phyloP scores from a whole-genome alignment of 495 filamentous ascomycete genomes.

The Penicillium canariense region DNA sequence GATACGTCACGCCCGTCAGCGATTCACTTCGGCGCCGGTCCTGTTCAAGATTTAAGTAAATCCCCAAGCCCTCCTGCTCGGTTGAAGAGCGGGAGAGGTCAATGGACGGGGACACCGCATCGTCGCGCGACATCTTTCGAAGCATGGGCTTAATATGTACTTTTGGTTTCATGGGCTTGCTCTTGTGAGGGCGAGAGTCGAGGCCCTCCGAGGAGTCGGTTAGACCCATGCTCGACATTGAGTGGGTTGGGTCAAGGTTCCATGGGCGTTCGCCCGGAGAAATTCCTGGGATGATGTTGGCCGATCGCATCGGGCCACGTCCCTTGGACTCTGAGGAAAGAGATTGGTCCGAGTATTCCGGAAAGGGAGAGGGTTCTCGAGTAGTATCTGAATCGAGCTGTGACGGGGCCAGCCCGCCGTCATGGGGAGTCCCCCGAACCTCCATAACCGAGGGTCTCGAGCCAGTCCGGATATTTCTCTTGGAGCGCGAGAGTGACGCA shows the following conservation, averaged over 20 bases:
- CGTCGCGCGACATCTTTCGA: constrained; percentile 53
- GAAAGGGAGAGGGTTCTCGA: constrained; percentile 18
- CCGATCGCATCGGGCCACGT: constrained; percentile 11
- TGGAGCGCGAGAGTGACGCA: constrained; percentile 5
- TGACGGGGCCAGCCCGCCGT: constrained; percentile 12
- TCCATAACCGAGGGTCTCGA: constrained; percentile 5
- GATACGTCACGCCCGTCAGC: constrained; percentile 21
- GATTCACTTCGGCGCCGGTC: constrained; percentile 32
- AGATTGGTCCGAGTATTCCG: constrained; percentile 17
- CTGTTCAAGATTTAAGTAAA: constrained; percentile 50
- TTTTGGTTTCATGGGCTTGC: constrained; percentile 28
- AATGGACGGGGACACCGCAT: constrained; percentile 41
- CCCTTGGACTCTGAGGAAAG: constrained; percentile 8
- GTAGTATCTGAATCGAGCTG: constrained; percentile 9
- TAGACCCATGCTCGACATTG: constrained; percentile 5
- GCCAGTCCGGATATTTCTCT: constrained; percentile 8
- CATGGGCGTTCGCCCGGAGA: constrained; percentile 13
- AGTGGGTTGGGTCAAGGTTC: constrained; percentile 2
- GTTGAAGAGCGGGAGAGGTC: constrained; percentile 55
- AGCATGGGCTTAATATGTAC: constrained; percentile 57
- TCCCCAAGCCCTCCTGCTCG: constrained; percentile 57
- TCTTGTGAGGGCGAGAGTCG: constrained; percentile 27
- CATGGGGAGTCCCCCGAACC: constrained; percentile 6
- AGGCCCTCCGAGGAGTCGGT: constrained; percentile 22
- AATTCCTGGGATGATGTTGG: constrained; percentile 8